Base-by-base conservation (phyloP, 2,329 filamentous ascomycete species). In the Ceratocystis alfenasii region DNA sequence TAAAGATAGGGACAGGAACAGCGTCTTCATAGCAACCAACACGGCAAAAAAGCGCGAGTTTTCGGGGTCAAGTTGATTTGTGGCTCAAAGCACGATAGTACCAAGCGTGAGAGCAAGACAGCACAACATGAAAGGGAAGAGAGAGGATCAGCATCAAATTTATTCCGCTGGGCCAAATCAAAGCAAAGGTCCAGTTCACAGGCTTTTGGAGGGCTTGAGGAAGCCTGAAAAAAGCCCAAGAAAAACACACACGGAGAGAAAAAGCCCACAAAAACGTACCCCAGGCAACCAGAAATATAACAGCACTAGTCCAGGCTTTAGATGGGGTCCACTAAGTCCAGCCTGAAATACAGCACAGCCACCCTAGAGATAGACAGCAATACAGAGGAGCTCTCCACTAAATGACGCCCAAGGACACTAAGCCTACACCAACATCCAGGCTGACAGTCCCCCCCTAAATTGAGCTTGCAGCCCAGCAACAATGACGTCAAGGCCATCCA, bases 231-330 rank as follows among this genome's bases (percentile, higher is more conserved):
- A 30, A 12, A 30, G 17, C 7, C 3, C 3, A 61, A 61, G 36
- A 41, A 41, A 41, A 10, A 50, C 7, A 50, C n/a, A 50, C 8
- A 10, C 7, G 8, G 44, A 36, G 22, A 63, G 46, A 20, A 61
- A 41, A 61, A 57, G 53, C 53, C 53, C 53, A 57, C 53, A 53
- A 57, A 57, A 57, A 57, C 22, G 53, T 57, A 7, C 53, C 53
- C 36, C 53, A 17, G 53, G 53, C 53, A 57, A 57, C 53, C 53
- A 30, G 22, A 25, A 57, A 28, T 57, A 2, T 1, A 33, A 28
- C 48, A 55, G 8, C 8, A 25, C 22, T n/a, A 53, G n/a, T 33
- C 12, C 8, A 57, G 22, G 20, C 28, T 53, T 25, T 53, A 17
- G n/a, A n/a, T n/a, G n/a, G 48, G 15, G 5, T 8, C 15, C n/a